Evolutionary conservation across 177 flowering plant genomes (phyloP), one percentile per base, ranked within the genome.

Genomic region (Vitis hybrid): DNA sequence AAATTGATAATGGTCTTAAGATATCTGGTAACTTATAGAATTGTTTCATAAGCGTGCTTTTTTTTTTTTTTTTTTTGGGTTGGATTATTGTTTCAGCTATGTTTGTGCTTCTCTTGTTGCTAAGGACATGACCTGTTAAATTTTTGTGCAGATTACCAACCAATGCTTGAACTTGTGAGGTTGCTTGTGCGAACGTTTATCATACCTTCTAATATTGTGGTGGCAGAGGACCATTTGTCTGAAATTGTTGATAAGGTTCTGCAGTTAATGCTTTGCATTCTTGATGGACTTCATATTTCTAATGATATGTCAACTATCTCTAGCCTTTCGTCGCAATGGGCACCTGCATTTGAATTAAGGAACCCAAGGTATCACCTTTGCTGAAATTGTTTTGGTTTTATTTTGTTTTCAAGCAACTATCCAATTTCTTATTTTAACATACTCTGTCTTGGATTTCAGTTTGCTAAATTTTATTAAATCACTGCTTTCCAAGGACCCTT

Each of bases 251-350:
- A 86, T 68, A 83, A 81, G 70, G 72, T 87, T 61, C 69, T 91
- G 66, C 84, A 83, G 62, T 74, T 91, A 57, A 85, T 91, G 90
- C 77, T 87, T 14, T 76, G 79, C 75, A 79, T 87, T 80, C 80
- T 92, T 76, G 88, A 86, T 75, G 87, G 87, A 67, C 82, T 90
- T 13, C 68, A 69, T 11, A 61, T 30, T 71, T 56, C 66, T 35
- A 72, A 75, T 67, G 76, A 88, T 65, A 27, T 64, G 64, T 59
- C 79, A 15, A 57, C 69, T 55, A 68, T 91, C 11, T 69, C 77
- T 52, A 54, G 41, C 1, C 64, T 89, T 76, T 76, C 85, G 12
- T 55, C 56, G 61, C 77, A 88, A 62, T 96, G 97, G 97, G 83
- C 86, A 76, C 85, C 88, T 30, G 77, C 84, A 17, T 92, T 96